Evolutionary conservation across 1,284 basidiomycete species (phyloP), one percentile per base, ranked within the genome.

Genomic region (Trametes pubescens): DNA sequence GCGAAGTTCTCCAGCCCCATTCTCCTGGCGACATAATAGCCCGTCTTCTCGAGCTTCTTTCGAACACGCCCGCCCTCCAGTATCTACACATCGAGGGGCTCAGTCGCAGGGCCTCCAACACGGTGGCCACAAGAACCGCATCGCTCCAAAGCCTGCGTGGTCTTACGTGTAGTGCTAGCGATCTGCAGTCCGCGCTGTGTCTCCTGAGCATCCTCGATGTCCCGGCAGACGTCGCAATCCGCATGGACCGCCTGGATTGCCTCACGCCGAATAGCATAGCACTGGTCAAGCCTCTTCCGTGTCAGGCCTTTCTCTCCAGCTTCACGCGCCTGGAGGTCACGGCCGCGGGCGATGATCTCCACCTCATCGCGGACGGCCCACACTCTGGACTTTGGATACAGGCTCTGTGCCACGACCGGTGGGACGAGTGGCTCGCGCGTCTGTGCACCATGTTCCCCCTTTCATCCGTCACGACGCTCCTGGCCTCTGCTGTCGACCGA

Each of bases 291-390:
- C 24, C 29, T 18, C 55, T 26, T 8, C 40, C 14, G 7, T 57
- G 26, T 2, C 44, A 18, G 1, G 24, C 14, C 18, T 29, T 51
- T 37, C 40, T 55, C 13, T 9, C 24, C 5, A 55, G 40, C 16
- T 38, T 55, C 18, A 32, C 37, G 7, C 26, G 40, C 8, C 5
- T 55, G 26, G 38, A 55, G 24, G 21, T 58, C 18, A 34, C 7
- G 2, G 16, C 35, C 5, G 22, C 18, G 16, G 22, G 16, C 21
- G 21, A 26, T 0, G 26, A 18, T 2, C 24, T 58, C 14, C 47
- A 58, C 26, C 24, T 58, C 16, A 18, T 51, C 18, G 57, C 57
- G 10, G 47, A 51, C n/a, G 57, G 57, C 11, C 21, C 46, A 2
- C 24, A 6, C 1, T 40, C 46, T 5, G 57, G 57, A 4, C 34